A percentile compares a stretch with the other conserved stretches of the same genome.
These are phyloP conservation scores for Solanum virginianum DNA, from an alignment of 257 asterid genomes.

Conservation along the genomic window DNA sequence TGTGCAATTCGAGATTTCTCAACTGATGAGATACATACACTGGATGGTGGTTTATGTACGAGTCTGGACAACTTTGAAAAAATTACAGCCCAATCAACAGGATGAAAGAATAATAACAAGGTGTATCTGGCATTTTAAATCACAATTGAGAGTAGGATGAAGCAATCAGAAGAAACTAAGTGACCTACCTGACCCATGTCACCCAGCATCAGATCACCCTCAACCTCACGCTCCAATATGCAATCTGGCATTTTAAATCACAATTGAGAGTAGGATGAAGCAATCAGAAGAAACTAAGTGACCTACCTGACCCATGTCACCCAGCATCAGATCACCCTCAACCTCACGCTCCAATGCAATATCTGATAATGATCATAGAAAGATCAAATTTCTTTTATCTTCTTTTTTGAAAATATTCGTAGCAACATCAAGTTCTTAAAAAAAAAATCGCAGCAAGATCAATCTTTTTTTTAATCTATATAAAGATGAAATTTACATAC, in stretches of 20 bases:
- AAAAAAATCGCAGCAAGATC: no score
- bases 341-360: conserved; percentile 86
- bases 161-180: not conserved
- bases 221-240: no score
- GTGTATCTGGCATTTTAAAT: not conserved
- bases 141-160: not conserved
- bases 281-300: not conserved
- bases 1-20: not conserved
- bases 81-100: not conserved
- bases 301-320: conserved; percentile 91
- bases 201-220: conserved; percentile 78
- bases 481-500: conserved; percentile 3
- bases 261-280: not conserved
- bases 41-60: not conserved
- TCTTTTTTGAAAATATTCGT: no score
- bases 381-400: not conserved
- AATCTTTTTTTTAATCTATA: no score
- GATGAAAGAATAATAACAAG: not conserved
- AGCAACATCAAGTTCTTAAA: no score
- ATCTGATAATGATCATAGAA: not conserved
- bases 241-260: not conserved
- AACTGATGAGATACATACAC: not conserved
- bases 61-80: not conserved
- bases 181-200: conserved; percentile 88
- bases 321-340: conserved; percentile 84